Conservation (phyloP, 164 flowering plant species). For the Vitis vinifera region DNA sequence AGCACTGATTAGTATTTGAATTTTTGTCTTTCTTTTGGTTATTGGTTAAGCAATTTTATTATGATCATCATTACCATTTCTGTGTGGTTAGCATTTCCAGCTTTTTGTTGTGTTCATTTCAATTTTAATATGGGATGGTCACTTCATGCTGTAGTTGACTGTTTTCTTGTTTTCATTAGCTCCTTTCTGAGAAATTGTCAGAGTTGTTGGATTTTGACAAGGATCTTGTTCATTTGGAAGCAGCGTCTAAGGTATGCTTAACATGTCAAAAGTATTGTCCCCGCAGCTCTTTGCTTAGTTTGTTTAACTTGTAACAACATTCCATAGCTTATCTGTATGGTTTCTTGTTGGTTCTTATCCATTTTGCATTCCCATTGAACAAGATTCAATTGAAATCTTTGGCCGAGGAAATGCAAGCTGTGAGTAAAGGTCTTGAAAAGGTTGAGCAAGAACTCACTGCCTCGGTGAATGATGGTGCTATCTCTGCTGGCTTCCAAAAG, state of each 20-base stretch:
- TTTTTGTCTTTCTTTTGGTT: too few species aligned
- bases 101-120: not conserved
- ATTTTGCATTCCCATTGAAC: not conserved
- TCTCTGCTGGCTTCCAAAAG: slow-evolving; percentile 84
- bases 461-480: slow-evolving; percentile 83
- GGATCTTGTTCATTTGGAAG: slow-evolving; percentile 86
- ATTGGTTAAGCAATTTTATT: too few species aligned
- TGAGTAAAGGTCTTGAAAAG: slow-evolving; percentile 97
- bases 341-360: not conserved
- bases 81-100: not conserved
- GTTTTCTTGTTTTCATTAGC: slow-evolving; percentile 32
- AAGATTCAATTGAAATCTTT: slow-evolving; percentile 90
- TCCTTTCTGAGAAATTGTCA: slow-evolving; percentile 90
- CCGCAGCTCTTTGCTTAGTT: not conserved
- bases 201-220: slow-evolving; percentile 92
- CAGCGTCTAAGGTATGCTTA: slow-evolving; percentile 85
- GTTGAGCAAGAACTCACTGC: slow-evolving; percentile 94
- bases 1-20: too few species aligned
- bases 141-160: slow-evolving; percentile 6
- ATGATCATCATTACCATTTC: not conserved
- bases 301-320: slow-evolving; percentile 1
- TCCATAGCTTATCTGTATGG: not conserved
- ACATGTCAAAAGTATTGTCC: not conserved
- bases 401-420: slow-evolving; percentile 99
- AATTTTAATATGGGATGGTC: not conserved